Evolutionary conservation across 2,329 filamentous ascomycete species (phyloP), one percentile per base, ranked within the genome.

Genomic region (Colletotrichum lentis): DNA sequence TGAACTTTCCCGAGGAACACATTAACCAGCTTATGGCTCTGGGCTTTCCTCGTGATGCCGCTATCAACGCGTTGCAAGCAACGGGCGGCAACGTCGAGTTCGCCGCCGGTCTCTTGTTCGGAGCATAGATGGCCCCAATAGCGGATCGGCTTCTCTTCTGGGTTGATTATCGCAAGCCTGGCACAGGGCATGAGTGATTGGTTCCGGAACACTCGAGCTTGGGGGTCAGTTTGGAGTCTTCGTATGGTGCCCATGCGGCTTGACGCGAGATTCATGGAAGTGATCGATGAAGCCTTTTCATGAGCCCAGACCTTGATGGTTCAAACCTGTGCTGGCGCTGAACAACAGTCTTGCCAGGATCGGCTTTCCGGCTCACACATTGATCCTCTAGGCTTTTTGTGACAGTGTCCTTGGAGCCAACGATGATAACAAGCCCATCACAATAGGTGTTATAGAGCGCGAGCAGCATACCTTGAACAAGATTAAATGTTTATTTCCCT

Each of bases 71-170:
- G 2, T 82, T 99, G 59, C 88, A 94, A 74, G 92, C 93, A 37
- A 92, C 92, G 18, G 89, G 89, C 22, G 95, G 96, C 22, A 92
- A 98, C 74, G 88, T 97, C 8, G 93, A 98, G 70, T 88, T 90
- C 71, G 95, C 95, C n/a, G 94, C 94, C 54, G 90, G 91, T 56
- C 84, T 97, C 70, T 85, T 97, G 60, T 93, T 89, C 73, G 81
- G 85, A 68, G 80, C 81, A 55, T 84, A 56, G 60, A n/a, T 22
- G 7, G 39, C 24, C 39, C 24, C 44, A 7, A 18, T 22, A 24
- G 54, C 49, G 49, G 46, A 61, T 37, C 31, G 31, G 31, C 18
- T 35, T 44, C 44, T 47, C 35, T 44, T 14, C 41, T 18, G 44
- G 10, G 46, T 31, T 31, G 10, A 35, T 22, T 7, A 35, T 7